Base-by-base conservation (phyloP, 2,329 filamentous ascomycete species). In the Aspergillus niger region DNA sequence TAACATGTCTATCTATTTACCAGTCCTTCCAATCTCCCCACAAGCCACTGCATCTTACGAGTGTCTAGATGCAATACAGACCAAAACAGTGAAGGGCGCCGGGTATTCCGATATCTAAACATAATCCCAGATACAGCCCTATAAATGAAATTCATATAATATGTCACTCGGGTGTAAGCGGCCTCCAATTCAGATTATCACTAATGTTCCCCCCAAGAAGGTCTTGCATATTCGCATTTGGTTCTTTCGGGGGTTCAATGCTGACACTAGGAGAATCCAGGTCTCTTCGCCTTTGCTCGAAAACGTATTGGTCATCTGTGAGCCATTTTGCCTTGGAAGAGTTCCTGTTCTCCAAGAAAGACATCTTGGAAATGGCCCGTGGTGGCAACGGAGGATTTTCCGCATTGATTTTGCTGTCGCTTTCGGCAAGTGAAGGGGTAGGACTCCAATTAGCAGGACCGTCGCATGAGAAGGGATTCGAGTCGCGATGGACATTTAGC, bases 391-490 rank as follows among this genome's bases (percentile, higher is more conserved):
- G 62, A 26, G 66, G 70, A 26, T 69, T 70, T 48, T 60, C 57
- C 51, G 59, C 32, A 26, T 43, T 55, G 11, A 51, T 55, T 36
- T 61, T 47, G 17, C 10, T 24, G 28, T 30, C 43, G 30, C 50
- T 55, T 52, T 55, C n/a, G 44, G 7, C n/a, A 22, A 10, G 20
- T 20, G 22, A 15, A 8, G 41, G 20, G 13, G 20, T 8, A 30
- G 17, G 10, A 24, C 96, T 86, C 95, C 95, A 98, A 70, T 97
- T 93, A 8, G 89, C 86, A 74, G 96, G 91, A 32, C 89, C 83
- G 1, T 85, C 88, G 0, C 84, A 81, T 1, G 83, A 84, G 74
- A 96, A 98, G 0, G 95, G 95, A 69, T 98, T 98, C 0, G 90
- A 86, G 11, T 87, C 86, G 51, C 91, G 86, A 32, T 86, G 83